Evolutionary conservation across 1,139 yeast genomes (phyloP), one percentile per base, ranked within the genome.

Genomic region (Geotrichum cucujoidarum): DNA sequence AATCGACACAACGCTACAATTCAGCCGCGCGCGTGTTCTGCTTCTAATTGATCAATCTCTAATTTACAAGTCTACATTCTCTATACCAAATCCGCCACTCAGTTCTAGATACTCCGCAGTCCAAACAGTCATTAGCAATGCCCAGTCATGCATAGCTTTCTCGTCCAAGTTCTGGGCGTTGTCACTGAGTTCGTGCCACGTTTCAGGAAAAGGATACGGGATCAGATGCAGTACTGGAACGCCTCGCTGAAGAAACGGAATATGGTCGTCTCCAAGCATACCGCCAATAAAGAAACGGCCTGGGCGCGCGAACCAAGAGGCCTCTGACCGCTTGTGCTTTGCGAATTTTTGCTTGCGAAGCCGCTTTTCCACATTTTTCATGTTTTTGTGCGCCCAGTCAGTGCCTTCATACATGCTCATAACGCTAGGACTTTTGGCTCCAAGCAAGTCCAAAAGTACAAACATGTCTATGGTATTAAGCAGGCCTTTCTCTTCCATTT

Each of bases 221-320:
- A 78, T 77, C 47, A 77, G 55, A 56, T 78, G 83, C 44, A 78
- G 55, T 4, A 75, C 62, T 0, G 75, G 74, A 0, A 76, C 75
- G 0, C 77, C 78, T 3, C 66, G 61, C 18, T 62, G 57, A 45
- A 70, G 57, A 58, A 75, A 78, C 0, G 82, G 83, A 10, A 72
- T 54, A 55, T 78, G 83, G 53, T 78, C 83, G 55, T 78, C 83
- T 11, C 68, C 76, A 42, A 78, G 67, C 24, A 52, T 50, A 0
- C 70, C 68, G 2, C 62, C 64, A 43, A 43, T 43, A n/a, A 47
- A 45, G 32, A 51, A 60, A 31, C 38, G 29, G 1, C 54, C 49
- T 4, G 55, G 55, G 1, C 55, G 47, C 1, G 36, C 14, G 20
- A 45, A 40, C 49, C 49, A 45, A 2, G 35, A 22, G 13, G 31